Evolutionary conservation across 805 yeast species (phyloP).

Genomic region (Spathaspora hagerdaliae): DNA sequence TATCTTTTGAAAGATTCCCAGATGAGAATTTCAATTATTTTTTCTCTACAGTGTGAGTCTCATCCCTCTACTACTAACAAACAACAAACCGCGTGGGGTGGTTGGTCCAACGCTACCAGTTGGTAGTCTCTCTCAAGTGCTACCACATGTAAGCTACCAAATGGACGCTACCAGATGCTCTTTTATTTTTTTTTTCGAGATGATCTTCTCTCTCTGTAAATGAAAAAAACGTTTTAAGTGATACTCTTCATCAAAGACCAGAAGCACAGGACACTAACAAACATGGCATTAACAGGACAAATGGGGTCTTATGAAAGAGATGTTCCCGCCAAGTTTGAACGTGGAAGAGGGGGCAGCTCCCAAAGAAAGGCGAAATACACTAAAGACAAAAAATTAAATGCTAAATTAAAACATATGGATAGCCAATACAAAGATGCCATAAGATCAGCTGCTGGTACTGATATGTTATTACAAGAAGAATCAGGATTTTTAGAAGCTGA

Average conservation of each 20-base stretch:
- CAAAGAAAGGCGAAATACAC: slow-evolving; percentile 28
- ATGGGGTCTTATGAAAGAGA: slow-evolving; percentile 17
- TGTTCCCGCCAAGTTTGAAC: slow-evolving; percentile 23
- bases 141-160: too few species aligned
- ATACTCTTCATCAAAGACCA: too few species aligned
- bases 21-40: too few species aligned
- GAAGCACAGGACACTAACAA: too few species aligned
- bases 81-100: too few species aligned
- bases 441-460: slow-evolving; percentile 82
- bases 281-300: slow-evolving; percentile 12
- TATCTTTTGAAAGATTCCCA: too few species aligned
- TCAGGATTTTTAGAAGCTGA: slow-evolving; percentile 89
- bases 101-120: too few species aligned
- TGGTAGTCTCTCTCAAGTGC: too few species aligned
- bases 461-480: slow-evolving; percentile 77
- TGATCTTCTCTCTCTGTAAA: background rate
- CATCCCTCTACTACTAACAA: too few species aligned
- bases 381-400: slow-evolving; percentile 59
- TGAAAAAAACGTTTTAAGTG: background rate
- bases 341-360: slow-evolving; percentile 13
- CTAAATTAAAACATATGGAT: slow-evolving; percentile 66
- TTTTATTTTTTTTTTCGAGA: background rate
- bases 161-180: too few species aligned
- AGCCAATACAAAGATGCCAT: slow-evolving; percentile 72
- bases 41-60: too few species aligned